A percentile compares a stretch with the other conserved stretches of the same genome.
These are phyloP conservation scores for Chalara sp. DNA, from an alignment of 2,329 filamentous ascomycete species.

Conservation along the genomic window DNA sequence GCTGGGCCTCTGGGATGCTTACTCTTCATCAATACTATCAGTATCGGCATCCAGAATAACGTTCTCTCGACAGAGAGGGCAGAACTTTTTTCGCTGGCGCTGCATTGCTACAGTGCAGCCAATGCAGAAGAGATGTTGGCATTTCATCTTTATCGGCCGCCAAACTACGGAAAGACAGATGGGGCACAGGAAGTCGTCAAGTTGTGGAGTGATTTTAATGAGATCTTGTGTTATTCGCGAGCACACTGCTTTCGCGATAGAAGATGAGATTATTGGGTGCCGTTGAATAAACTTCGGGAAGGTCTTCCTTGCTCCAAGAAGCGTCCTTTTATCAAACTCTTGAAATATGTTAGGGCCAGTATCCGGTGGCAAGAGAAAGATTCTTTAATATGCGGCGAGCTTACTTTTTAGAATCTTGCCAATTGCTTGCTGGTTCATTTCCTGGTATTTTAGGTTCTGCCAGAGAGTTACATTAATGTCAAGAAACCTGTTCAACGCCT, in stretches of 20 bases:
- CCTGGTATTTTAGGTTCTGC: constrained; percentile 76
- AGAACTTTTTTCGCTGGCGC: constrained; percentile 57
- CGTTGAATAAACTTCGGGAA: constrained; percentile 55
- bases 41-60: constrained; percentile 63
- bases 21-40: background rate
- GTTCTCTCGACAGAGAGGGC: constrained; percentile 69
- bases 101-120: constrained; percentile 78
- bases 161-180: constrained; percentile 76
- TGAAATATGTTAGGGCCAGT: background rate
- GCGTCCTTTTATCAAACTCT: constrained; percentile 85
- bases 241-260: constrained; percentile 69
- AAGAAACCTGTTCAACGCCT: constrained; percentile 61
- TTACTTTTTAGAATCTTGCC: constrained; percentile 79
- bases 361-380: background rate
- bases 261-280: constrained; percentile 54
- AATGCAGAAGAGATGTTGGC: constrained; percentile 76
- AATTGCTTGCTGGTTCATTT: constrained; percentile 73
- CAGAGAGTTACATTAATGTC: constrained; percentile 68
- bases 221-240: constrained; percentile 67
- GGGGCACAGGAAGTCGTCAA: constrained; percentile 80
- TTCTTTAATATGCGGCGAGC: constrained; percentile 19
- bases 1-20: background rate
- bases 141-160: constrained; percentile 70
- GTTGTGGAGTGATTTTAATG: constrained; percentile 66
- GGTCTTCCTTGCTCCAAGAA: constrained; percentile 57